These are phyloP conservation scores for Chrysanthemum lavandulifolium DNA, from an alignment of 129 eudicot genomes.

Conservation along the genomic window DNA sequence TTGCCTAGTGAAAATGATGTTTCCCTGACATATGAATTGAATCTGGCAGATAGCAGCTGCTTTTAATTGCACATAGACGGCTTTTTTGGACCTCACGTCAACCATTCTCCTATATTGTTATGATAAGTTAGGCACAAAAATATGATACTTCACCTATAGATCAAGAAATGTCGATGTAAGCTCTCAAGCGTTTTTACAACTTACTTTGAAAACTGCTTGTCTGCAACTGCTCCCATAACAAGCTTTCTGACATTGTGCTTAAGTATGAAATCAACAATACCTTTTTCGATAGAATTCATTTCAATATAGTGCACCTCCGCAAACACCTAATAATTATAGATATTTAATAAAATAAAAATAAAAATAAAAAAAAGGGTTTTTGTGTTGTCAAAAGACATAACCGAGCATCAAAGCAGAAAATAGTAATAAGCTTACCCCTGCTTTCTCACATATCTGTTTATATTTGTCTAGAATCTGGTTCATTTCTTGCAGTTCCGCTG, in stretches of 20 bases:
- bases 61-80: slow-evolving; percentile 51
- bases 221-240: slow-evolving; percentile 92
- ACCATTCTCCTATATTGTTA: slow-evolving; percentile 51
- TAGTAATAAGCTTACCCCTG: slow-evolving; percentile 42
- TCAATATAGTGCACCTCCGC: slow-evolving; percentile 57
- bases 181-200: background rate
- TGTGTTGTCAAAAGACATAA: background rate
- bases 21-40: slow-evolving; percentile 71
- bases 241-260: slow-evolving; percentile 62
- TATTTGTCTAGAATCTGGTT: slow-evolving; percentile 46
- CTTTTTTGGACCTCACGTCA: slow-evolving; percentile 66
- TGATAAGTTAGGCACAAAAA: background rate
- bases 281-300: slow-evolving; percentile 68
- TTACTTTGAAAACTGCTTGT: slow-evolving; percentile 60
- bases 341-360: too few species aligned
- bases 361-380: background rate
- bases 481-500: slow-evolving; percentile 59
- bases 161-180: background rate
- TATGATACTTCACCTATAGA: background rate
- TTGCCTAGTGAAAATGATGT: slow-evolving; percentile 47
- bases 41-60: slow-evolving; percentile 62
- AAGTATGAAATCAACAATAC: slow-evolving; percentile 65
- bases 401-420: slow-evolving; percentile 15
- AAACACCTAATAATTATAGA: slow-evolving; percentile 31
- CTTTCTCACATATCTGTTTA: slow-evolving; percentile 38